These are phyloP conservation scores for Scleroderma bovista DNA, from an alignment of 768 basidiomycete genomes.

Conservation along the genomic window DNA sequence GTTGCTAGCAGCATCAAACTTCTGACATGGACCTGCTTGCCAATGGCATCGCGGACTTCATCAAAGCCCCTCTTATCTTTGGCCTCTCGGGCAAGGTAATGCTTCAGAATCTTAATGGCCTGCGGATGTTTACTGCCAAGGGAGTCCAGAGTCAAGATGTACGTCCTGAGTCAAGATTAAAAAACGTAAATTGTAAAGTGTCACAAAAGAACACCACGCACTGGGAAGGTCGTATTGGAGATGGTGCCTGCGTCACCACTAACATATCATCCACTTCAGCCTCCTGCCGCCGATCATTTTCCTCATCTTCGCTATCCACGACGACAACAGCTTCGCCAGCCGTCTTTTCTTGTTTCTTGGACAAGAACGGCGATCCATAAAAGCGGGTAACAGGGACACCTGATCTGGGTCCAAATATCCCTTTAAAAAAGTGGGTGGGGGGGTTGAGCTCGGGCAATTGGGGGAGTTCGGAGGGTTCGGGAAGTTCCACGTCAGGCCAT, in stretches of 20 bases:
- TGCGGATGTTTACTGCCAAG: constrained; percentile 67
- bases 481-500: no score
- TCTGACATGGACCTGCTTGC: constrained; percentile 50
- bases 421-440: neutral
- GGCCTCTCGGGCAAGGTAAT: constrained; percentile 77
- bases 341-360: constrained; percentile 2
- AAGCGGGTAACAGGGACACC: constrained; percentile 17
- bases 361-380: constrained; percentile 10
- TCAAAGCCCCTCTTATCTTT: constrained; percentile 54
- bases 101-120: constrained; percentile 52
- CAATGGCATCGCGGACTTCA: constrained; percentile 34
- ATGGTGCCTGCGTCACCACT: constrained; percentile 12
- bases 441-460: no score
- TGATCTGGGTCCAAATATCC: constrained; percentile 1
- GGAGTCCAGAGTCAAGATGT: constrained; percentile 88
- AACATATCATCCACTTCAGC: constrained; percentile 29
- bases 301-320: constrained; percentile 20
- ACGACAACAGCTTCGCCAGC: constrained; percentile 1
- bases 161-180: constrained; percentile 43
- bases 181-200: neutral
- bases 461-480: no score
- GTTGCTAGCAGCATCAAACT: neutral
- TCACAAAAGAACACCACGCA: constrained; percentile 8
- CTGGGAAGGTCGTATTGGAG: constrained; percentile 13
- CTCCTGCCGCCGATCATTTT: constrained; percentile 27